phyloP scores from a whole-genome alignment of 257 asterid species.

The Ballota nigra region DNA sequence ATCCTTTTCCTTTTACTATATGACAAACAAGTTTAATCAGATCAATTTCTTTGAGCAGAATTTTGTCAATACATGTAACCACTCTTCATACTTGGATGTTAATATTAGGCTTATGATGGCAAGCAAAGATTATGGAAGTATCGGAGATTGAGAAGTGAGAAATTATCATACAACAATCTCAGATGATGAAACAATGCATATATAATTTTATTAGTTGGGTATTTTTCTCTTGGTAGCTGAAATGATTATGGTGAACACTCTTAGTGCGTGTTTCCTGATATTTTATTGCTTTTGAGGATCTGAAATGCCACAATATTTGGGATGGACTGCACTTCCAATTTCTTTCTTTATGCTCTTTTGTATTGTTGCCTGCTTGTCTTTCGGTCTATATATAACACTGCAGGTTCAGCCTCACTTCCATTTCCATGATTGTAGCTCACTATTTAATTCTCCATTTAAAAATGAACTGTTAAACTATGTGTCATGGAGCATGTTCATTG shows the following conservation, averaged over 20 bases:
- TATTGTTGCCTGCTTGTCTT: background rate
- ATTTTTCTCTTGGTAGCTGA: background rate
- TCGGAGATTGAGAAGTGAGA: slow-evolving; percentile 5
- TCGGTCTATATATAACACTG: background rate
- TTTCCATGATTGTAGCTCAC: background rate
- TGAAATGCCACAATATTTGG: background rate
- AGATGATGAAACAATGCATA: background rate
- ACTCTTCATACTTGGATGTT: background rate
- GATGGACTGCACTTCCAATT: background rate
- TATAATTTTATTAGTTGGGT: background rate
- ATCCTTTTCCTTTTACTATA: background rate
- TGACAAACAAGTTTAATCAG: background rate
- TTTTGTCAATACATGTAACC: background rate
- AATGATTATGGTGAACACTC: slow-evolving; percentile 1
- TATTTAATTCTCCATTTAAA: background rate
- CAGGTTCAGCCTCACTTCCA: slow-evolving; percentile 1
- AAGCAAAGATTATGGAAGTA: background rate
- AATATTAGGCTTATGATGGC: background rate
- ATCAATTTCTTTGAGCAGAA: background rate
- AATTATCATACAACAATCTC: background rate
- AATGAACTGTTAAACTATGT: slow-evolving; percentile 6
- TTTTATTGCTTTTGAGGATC: slow-evolving; percentile 6
- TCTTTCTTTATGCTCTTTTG: background rate
- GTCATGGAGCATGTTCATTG: background rate
- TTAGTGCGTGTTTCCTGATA: background rate